Percentiles rank a stretch among this genome's conserved stretches.
These are phyloP conservation scores for Coemansia umbellata DNA, from an alignment of 192 early-diverging fungal species.

Conservation along the genomic window DNA sequence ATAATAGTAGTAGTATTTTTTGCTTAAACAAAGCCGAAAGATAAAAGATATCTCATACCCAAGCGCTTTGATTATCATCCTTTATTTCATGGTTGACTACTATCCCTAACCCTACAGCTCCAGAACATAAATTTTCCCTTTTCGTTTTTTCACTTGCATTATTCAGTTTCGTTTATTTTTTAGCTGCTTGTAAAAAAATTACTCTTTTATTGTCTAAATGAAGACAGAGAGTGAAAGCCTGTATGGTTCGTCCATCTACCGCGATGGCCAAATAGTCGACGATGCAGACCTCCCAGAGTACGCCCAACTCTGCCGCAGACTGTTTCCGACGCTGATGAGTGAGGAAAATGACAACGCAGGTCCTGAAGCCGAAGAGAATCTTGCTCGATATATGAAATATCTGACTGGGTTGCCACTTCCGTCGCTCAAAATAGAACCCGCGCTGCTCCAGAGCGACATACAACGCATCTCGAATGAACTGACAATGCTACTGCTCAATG, in stretches of 20 bases:
- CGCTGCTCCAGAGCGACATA: constrained; percentile 37
- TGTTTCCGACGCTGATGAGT: constrained; percentile 26
- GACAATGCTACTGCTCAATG: constrained; percentile 37
- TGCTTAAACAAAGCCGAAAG: no score
- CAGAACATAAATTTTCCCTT: neutral
- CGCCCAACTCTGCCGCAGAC: constrained; percentile 37
- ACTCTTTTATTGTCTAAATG: constrained; percentile 9
- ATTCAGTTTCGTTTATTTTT: neutral
- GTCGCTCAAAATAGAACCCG: constrained; percentile 41
- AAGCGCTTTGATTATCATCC: no score
- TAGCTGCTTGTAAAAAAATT: no score
- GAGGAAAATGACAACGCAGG: constrained; percentile 9
- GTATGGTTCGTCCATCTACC: constrained; percentile 45
- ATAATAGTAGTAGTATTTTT: neutral
- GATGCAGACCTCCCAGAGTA: constrained; percentile 45
- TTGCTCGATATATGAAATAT: constrained; percentile 47
- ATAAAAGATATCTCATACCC: no score
- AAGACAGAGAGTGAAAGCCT: constrained; percentile 35
- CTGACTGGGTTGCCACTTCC: constrained; percentile 34
- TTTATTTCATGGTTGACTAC: no score
- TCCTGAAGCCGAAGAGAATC: constrained; percentile 30
- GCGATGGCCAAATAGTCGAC: constrained; percentile 22
- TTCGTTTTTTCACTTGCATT: neutral
- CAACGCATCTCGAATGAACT: constrained; percentile 48
- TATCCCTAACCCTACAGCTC: neutral